Base-by-base conservation (phyloP, 306 rosid species). In the Cucumis cinereus region DNA sequence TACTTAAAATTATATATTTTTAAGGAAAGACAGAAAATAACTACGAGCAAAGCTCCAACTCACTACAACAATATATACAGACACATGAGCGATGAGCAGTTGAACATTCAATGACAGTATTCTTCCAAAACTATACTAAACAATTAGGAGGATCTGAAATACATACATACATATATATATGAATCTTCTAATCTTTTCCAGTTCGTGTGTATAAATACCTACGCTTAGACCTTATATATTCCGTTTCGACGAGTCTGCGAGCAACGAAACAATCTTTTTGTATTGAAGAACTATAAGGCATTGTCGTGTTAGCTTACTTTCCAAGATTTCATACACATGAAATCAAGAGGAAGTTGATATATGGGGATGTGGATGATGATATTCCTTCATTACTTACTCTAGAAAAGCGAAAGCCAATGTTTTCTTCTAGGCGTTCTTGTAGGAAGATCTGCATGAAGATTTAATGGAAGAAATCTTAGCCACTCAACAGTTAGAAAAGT, bases 361-460 rank as follows among this genome's bases (percentile, higher is more conserved):
- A 30, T 2, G 35, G 35, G 35, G 35, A 30, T 11, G 20, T 7
- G 20, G 55, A 6, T 16, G 73, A 43, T 24, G 40, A 15, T 70
- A 70, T 4, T 52, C 2, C 38, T 57, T 41, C 10, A 16, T 58
- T 4, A 72, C 77, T 75, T 4, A 72, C 77, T 75, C 87, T 94
- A 92, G 86, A 92, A 94, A 81, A 94, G 90, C 96, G 98, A 94
- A 83, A 94, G 92, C 99, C 99, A 94, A 83, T 90, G 87, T 87
- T 83, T 92, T 81, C 85, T 86, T 69, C 81, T 84, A 15, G 96
- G 84, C 35, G 71, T 77, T 79, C 83, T 86, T 12, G 95, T 79
- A 33, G 99, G 99, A 89, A 94, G 89, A 85, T 94, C 99, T 94
- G 95, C 19, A 79, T 54, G 77, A 58, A 77, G 45, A 82, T 54